Evolutionary conservation across 306 rosid genomes (phyloP).

Genomic region (Mucuna pruriens): DNA sequence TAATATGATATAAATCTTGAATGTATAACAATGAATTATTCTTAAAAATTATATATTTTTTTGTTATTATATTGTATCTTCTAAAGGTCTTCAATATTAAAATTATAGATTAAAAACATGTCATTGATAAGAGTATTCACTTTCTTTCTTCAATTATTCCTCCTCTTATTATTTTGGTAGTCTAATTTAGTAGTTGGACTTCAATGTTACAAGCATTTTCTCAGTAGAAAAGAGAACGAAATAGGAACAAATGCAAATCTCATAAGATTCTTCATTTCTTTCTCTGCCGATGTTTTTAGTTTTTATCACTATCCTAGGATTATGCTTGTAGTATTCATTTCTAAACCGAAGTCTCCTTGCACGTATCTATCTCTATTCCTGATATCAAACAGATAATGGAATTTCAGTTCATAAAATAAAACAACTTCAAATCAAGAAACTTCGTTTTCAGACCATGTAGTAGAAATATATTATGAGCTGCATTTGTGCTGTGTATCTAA

Average conservation of each 20-base stretch:
- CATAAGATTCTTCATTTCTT: constrained; percentile 86
- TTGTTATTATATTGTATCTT: no score
- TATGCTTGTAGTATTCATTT: constrained; percentile 81
- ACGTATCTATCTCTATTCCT: constrained; percentile 93
- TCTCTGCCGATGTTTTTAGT: constrained; percentile 97
- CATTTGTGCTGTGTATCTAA: no score
- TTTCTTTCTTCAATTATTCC: neutral
- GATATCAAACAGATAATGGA: constrained; percentile 41
- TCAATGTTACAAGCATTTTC: neutral
- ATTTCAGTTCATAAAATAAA: constrained; percentile 25
- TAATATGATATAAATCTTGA: no score
- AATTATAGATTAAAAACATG: no score
- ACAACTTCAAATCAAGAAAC: neutral
- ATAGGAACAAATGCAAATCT: constrained; percentile 53
- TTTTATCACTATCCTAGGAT: constrained; percentile 89
- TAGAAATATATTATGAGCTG: no score
- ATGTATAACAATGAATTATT: no score
- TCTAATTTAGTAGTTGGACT: neutral
- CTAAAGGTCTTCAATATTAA: no score
- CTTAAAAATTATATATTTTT: no score
- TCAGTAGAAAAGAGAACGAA: neutral
- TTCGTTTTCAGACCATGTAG: no score
- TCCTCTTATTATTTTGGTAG: constrained; percentile 2
- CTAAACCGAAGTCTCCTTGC: constrained; percentile 85
- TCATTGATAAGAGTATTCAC: no score